These are phyloP conservation scores for Danielia oregonensis DNA, from an alignment of 805 yeast genomes.

Conservation along the genomic window DNA sequence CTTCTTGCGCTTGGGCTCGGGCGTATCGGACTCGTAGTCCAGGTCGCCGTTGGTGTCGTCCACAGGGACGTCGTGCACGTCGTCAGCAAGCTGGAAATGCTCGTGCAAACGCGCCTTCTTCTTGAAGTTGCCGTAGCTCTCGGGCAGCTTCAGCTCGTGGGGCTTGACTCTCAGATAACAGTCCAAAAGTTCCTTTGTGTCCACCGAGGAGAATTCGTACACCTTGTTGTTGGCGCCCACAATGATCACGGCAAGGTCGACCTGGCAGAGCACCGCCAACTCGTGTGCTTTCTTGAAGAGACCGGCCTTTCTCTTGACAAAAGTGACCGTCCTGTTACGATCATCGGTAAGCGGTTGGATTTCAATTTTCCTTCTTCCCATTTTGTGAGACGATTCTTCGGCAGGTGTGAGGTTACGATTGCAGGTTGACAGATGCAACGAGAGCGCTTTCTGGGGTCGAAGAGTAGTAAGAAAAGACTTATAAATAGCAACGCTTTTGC, in stretches of 20 bases:
- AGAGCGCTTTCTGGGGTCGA: neutral
- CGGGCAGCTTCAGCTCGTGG: slow-evolving; percentile 61
- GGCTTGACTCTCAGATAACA: slow-evolving; percentile 28
- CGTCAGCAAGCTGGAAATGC: slow-evolving; percentile 11
- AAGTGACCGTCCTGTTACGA: slow-evolving; percentile 80
- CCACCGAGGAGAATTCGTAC: slow-evolving; percentile 78
- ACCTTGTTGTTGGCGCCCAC: slow-evolving; percentile 78
- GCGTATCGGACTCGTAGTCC: slow-evolving; percentile 33
- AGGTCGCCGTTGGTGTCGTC: slow-evolving; percentile 16
- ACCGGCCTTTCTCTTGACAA: slow-evolving; percentile 92
- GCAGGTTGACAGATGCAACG: neutral
- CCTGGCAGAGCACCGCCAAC: slow-evolving; percentile 85
- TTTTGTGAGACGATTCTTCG: no score
- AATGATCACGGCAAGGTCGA: slow-evolving; percentile 87
- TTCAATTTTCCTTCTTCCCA: slow-evolving; percentile 97
- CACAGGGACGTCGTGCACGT: slow-evolving; percentile 17
- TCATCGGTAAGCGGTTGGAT: slow-evolving; percentile 90
- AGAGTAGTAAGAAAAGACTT: no score
- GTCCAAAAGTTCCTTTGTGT: slow-evolving; percentile 37
- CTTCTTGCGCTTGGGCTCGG: slow-evolving; percentile 31
- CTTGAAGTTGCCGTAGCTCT: slow-evolving; percentile 60
- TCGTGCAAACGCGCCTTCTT: slow-evolving; percentile 27
- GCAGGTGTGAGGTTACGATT: neutral
- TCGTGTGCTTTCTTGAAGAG: slow-evolving; percentile 84
- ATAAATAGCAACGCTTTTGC: no score